Evolutionary conservation across 345 rosid genomes (phyloP), one percentile per base, ranked within the genome.

Genomic region (Brassica carinata): DNA sequence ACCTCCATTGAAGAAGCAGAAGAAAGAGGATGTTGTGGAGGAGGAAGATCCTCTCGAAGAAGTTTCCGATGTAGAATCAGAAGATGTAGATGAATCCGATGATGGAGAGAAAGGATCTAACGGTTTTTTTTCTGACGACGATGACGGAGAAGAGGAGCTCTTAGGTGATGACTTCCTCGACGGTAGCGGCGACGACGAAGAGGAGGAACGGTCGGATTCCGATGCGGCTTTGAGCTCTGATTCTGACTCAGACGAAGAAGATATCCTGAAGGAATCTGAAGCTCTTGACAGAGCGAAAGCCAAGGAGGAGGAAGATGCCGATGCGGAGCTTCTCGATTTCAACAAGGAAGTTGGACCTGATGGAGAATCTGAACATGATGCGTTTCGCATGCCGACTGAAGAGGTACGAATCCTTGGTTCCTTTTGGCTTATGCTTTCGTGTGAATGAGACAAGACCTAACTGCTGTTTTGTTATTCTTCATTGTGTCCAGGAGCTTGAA

Each of bases 351-450:
- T 2, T 7, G 77, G 57, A 40, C 48, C 48, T 40, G 48, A 7
- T 34, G 38, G 6, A 40, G 48, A 34, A 5, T 34, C 38, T 34
- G 48, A 40, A 23, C 97, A 90, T 66, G 97, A 93, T 79, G 93
- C 85, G 64, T 93, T 96, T 84, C 86, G 87, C 79, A 84, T 93
- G 89, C 97, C 99, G 5, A 88, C 97, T 43, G 72, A 89, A 81
- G 89, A 93, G 96, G 99, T 96, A 30, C 51, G 27, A 40, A 36
- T 8, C 3, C 13, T 40, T 40, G 13, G 3, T 40, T 38, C 8
- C 45, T 38, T 8, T 36, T 36, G 40, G 40, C 40, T 38, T 38
- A 4, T 77, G 5, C 14, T 63, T 45, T 14, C 14, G 13, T 45
- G 15, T 1, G 18, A n/a, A 51, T 51, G 58, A 53, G 19, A 15